Evolutionary conservation across 2,329 filamentous ascomycete genomes (phyloP).

Genomic region (Berkeleyomyces rouxiae): DNA sequence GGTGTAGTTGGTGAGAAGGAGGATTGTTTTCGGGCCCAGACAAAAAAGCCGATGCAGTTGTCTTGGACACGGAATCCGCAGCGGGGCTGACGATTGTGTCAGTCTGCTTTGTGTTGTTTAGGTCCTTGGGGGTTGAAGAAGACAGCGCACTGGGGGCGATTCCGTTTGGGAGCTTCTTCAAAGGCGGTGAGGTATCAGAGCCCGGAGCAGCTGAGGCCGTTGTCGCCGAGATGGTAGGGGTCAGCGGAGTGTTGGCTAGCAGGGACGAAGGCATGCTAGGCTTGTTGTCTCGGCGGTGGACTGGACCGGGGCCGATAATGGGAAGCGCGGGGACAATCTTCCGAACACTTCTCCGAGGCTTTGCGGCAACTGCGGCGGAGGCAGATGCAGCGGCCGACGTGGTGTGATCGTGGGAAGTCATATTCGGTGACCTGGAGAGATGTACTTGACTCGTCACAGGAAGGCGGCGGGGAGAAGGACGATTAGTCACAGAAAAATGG

Average conservation of each 20-base stretch:
- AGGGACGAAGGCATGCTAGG: neutral
- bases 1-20: neutral
- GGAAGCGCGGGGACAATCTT: slow-evolving; percentile 6
- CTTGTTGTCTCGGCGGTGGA: slow-evolving; percentile 1
- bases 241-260: neutral
- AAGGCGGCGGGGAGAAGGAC: neutral
- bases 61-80: neutral
- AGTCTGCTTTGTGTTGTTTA: neutral
- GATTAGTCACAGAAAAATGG: slow-evolving; percentile 10
- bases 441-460: slow-evolving; percentile 1
- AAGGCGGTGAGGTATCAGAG: neutral
- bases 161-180: neutral
- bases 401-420: slow-evolving; percentile 7
- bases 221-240: neutral
- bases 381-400: neutral
- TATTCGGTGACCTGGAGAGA: neutral
- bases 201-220: neutral
- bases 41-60: neutral
- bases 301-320: slow-evolving; percentile 1
- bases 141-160: neutral
- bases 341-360: neutral
- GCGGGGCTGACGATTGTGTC: neutral
- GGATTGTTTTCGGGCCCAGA: neutral
- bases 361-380: neutral
- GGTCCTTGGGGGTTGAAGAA: neutral